Conservation (phyloP, 164 flowering plant species). For the Chloranthus sessilifolius region DNA sequence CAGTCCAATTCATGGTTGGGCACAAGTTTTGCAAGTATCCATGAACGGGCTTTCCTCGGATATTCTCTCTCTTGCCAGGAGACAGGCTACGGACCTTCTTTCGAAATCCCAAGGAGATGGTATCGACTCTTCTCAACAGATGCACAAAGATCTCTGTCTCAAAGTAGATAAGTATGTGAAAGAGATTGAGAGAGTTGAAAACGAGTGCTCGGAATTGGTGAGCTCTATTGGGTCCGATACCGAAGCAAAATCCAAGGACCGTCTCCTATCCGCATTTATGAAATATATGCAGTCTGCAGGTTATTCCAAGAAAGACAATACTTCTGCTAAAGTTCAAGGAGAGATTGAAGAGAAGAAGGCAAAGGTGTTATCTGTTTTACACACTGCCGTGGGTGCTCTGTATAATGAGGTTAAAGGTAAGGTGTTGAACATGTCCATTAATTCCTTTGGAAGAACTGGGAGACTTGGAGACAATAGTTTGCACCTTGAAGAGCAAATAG, state of each 20-base stretch:
- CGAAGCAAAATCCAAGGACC: conserved; percentile 73
- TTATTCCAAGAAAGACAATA: conserved; percentile 45
- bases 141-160: conserved; percentile 51
- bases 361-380: conserved; percentile 40
- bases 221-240: conserved; percentile 69
- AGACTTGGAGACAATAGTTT: conserved; percentile 21
- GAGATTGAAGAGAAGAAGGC: conserved; percentile 58
- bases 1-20: conserved; percentile 86
- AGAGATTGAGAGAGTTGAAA: conserved; percentile 68
- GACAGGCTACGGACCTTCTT: conserved; percentile 77
- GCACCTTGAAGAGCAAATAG: conserved; percentile 70
- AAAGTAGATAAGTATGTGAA: conserved; percentile 51
- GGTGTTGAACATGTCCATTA: conserved; percentile 35
- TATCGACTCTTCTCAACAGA: conserved; percentile 36
- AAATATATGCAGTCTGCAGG: conserved; percentile 64
- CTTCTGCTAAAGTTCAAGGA: conserved; percentile 29
- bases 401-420: conserved; percentile 56
- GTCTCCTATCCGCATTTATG: conserved; percentile 53
- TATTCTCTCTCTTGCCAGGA: conserved; percentile 49
- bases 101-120: conserved; percentile 37
- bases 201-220: conserved; percentile 61
- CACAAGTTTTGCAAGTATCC: conserved; percentile 70
- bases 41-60: conserved; percentile 61
- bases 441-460: conserved; percentile 16
- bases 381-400: conserved; percentile 44